A percentile compares a stretch with the other conserved stretches of the same genome.
These are phyloP conservation scores for Starmera quercuum DNA, from an alignment of 805 yeast species.

Conservation along the genomic window DNA sequence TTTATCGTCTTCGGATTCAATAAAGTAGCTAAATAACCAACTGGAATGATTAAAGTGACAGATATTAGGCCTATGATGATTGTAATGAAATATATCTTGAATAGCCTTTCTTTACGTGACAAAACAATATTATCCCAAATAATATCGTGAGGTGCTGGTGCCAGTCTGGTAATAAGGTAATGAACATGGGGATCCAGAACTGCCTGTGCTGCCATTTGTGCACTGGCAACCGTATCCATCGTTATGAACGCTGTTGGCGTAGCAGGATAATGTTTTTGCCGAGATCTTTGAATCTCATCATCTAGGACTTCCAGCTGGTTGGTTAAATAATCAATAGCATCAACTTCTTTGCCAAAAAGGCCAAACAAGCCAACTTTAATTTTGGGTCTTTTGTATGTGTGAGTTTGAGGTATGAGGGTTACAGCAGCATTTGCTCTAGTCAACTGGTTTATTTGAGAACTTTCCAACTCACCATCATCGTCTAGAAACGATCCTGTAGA, in stretches of 20 bases:
- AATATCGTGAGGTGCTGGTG: conserved; percentile 95
- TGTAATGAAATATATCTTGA: conserved; percentile 59
- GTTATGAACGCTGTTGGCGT: conserved; percentile 92
- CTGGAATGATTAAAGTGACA: conserved; percentile 72
- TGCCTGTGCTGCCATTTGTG: conserved; percentile 95
- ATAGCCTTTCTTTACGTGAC: conserved; percentile 62
- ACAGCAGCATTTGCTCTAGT: conserved; percentile 12
- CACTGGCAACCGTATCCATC: conserved; percentile 90
- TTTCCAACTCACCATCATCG: conserved; percentile 11
- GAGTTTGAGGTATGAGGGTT: conserved; percentile 9
- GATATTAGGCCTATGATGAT: conserved; percentile 60
- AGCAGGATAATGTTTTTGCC: conserved; percentile 65
- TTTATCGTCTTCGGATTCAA: conserved; percentile 72
- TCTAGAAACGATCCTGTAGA: neutral
- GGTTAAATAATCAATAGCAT: conserved; percentile 74
- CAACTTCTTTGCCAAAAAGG: conserved; percentile 59
- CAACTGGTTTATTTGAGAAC: conserved; percentile 6
- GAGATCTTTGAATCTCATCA: conserved; percentile 55
- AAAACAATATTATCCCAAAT: conserved; percentile 88
- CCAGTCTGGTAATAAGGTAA: conserved; percentile 71
- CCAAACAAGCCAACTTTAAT: conserved; percentile 56
- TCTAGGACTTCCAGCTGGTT: conserved; percentile 64
- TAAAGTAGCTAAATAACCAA: conserved; percentile 75
- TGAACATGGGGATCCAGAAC: conserved; percentile 86
- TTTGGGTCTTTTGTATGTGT: conserved; percentile 47